These are phyloP conservation scores for Exidia glandulosa DNA, from an alignment of 768 basidiomycete genomes.

Conservation along the genomic window DNA sequence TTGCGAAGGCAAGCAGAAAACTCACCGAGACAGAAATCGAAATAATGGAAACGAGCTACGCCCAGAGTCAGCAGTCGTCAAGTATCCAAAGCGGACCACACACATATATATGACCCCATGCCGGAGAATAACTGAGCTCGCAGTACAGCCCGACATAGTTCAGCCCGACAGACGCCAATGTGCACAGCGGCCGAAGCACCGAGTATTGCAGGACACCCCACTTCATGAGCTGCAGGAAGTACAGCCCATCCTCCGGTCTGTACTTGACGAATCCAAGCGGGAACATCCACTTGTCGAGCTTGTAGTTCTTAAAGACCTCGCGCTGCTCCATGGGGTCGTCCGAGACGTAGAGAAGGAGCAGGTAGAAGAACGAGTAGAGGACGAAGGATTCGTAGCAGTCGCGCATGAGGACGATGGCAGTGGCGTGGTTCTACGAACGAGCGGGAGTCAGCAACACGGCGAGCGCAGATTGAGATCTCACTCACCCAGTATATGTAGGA, in stretches of 20 bases:
- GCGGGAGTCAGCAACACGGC: not conserved
- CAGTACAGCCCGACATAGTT: constrained; percentile 62
- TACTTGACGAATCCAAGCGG: constrained; percentile 52
- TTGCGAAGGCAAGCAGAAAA: too few relatives aligned
- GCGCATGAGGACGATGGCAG: constrained; percentile 55
- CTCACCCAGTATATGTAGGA: constrained; percentile 63
- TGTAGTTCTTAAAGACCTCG: constrained; percentile 39
- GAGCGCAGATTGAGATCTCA: not conserved
- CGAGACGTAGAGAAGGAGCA: constrained; percentile 60
- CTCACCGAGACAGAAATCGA: constrained; percentile 56
- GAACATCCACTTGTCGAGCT: constrained; percentile 52
- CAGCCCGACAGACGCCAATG: constrained; percentile 48
- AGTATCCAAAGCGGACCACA: too few relatives aligned
- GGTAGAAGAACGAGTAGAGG: constrained; percentile 67
- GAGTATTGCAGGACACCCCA: constrained; percentile 69
- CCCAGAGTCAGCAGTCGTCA: too few relatives aligned
- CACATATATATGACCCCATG: constrained; percentile 62
- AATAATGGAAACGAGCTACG: constrained; percentile 46
- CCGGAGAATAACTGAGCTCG: constrained; percentile 54
- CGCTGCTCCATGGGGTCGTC: constrained; percentile 51
- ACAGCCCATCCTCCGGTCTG: constrained; percentile 57
- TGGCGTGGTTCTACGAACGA: constrained; percentile 47
- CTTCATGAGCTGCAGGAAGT: constrained; percentile 65
- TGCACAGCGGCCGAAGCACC: constrained; percentile 52
- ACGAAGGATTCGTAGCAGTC: constrained; percentile 72